These are phyloP conservation scores for Paraphaeosphaeria sporulosa DNA, from an alignment of 2,329 filamentous ascomycete species.

Conservation along the genomic window DNA sequence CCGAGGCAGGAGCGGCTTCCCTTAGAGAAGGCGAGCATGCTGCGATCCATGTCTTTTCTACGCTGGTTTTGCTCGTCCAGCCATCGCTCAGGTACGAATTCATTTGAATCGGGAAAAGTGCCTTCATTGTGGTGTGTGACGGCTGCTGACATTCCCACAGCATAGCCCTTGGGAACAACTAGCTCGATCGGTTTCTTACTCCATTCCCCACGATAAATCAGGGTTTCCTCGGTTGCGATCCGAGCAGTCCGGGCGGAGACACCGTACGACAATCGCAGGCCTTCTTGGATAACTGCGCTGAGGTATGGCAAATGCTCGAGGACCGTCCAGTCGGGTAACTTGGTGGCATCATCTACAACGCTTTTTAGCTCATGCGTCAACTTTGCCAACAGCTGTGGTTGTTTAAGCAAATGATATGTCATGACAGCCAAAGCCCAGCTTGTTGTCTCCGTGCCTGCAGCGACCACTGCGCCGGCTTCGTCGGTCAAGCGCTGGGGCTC, in stretches of 20 bases:
- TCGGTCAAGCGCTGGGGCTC: slow-evolving; percentile 34
- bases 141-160: slow-evolving; percentile 36
- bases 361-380: slow-evolving; percentile 34
- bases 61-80: slow-evolving; percentile 34
- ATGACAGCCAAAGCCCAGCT: slow-evolving; percentile 36
- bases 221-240: slow-evolving; percentile 31
- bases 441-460: slow-evolving; percentile 46
- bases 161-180: slow-evolving; percentile 32
- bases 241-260: slow-evolving; percentile 36
- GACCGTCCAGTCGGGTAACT: slow-evolving; percentile 27
- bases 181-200: slow-evolving; percentile 31
- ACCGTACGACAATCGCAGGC: slow-evolving; percentile 37
- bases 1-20: slow-evolving; percentile 43
- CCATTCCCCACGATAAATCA: slow-evolving; percentile 36
- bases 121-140: slow-evolving; percentile 35
- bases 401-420: slow-evolving; percentile 37
- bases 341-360: slow-evolving; percentile 25
- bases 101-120: slow-evolving; percentile 32
- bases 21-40: slow-evolving; percentile 41
- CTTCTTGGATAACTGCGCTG: slow-evolving; percentile 42
- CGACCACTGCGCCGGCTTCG: slow-evolving; percentile 41
- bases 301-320: slow-evolving; percentile 42
- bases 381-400: slow-evolving; percentile 28
- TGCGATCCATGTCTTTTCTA: slow-evolving; percentile 34
- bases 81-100: slow-evolving; percentile 42